These are phyloP conservation scores for Blastobotrys raffinosifermentans DNA, from an alignment of 1,139 yeast species.

Conservation along the genomic window DNA sequence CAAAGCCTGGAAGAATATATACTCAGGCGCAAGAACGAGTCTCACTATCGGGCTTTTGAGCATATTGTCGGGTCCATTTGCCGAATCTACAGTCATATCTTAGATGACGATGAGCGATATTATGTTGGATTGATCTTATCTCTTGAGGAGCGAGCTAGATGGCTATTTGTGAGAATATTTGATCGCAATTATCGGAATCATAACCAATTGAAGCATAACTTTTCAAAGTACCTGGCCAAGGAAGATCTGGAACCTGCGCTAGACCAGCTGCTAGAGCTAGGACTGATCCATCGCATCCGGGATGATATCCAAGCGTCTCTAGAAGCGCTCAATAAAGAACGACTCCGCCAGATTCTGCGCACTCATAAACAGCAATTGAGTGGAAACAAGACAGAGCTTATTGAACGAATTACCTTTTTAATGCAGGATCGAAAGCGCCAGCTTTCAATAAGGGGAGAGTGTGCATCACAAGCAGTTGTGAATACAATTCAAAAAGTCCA, in stretches of 20 bases:
- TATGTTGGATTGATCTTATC: constrained; percentile 4
- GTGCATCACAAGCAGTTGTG: constrained; percentile 1
- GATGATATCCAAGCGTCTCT: not conserved
- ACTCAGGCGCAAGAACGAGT: not conserved
- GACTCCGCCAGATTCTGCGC: not conserved
- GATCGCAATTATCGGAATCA: constrained; percentile 11
- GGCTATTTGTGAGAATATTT: constrained; percentile 11
- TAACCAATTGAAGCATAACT: constrained; percentile 7
- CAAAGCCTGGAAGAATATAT: constrained; percentile 4
- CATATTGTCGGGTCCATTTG: not conserved
- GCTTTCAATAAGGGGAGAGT: constrained; percentile 2
- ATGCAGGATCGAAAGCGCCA: constrained; percentile 4
- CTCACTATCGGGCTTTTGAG: not conserved
- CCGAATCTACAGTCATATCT: constrained; percentile 4
- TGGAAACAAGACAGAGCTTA: constrained; percentile 4
- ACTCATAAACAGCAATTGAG: not conserved
- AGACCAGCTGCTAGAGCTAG: constrained; percentile 6
- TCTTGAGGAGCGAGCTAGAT: constrained; percentile 7
- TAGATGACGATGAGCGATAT: constrained; percentile 3
- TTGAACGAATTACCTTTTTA: constrained; percentile 1
- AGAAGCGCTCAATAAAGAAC: not conserved
- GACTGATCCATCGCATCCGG: constrained; percentile 3
- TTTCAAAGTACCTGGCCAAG: constrained; percentile 7
- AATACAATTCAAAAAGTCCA: constrained; percentile 6
- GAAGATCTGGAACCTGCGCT: constrained; percentile 6